Evolutionary conservation across 1,284 basidiomycete genomes (phyloP), one percentile per base, ranked within the genome.

Genomic region (Irpex lacteus): DNA sequence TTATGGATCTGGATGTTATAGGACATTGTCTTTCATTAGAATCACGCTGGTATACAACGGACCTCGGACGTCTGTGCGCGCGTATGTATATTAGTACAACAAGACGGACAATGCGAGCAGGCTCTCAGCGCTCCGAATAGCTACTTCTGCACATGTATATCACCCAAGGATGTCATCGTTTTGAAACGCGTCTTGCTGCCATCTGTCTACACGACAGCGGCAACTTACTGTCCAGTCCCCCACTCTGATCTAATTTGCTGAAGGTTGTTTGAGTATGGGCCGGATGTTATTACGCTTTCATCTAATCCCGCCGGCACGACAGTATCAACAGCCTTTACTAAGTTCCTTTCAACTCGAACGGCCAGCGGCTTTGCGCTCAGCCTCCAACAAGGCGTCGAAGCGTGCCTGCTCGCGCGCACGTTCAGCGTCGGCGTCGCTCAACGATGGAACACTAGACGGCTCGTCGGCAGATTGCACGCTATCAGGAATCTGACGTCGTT

Each of bases 361-460:
- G 53, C 68, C 59, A 21, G 70, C 67, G 57, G 70, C 74, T 65
- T 75, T 80, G 65, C 86, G 78, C 69, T 88, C 86, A 13, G 78
- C 80, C 66, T 88, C 87, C 52, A 88, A 66, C 65, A 88, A 69
- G 21, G 83, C 84, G 66, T 88, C 84, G 65, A 89, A 89, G 63
- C 75, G 76, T 5, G 81, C 85, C 68, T 88, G 86, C 44, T 84
- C 84, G 1, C 68, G 57, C 2, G 76, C 72, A 49, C 81, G 79
- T 18, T 81, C 79, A 54, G 78, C 72, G 37, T 74, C 72, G 19
- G 50, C 49, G 32, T 68, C 64, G 40, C 54, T 67, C 52, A 60
- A 56, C 62, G 63, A 52, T 52, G 69, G 13, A 71, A 15, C 26
- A 26, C 26, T 44, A 11, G 40, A 44, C 40, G 64, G 38, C 15